These are phyloP conservation scores for Oryza nivara DNA, from an alignment of 176 grass and related monocot species.

Conservation along the genomic window DNA sequence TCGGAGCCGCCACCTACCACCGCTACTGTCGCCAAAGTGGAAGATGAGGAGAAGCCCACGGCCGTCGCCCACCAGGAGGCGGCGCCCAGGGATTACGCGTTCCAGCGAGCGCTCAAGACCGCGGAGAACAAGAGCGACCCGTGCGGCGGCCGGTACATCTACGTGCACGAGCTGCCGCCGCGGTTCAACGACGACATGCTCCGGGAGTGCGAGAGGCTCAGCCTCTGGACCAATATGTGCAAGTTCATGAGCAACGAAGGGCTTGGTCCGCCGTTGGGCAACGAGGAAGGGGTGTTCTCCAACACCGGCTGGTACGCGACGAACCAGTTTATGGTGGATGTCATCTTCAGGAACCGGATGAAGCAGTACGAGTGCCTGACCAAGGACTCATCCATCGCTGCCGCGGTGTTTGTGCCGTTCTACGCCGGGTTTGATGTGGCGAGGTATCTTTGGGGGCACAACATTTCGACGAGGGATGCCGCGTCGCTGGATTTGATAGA, in stretches of 20 bases:
- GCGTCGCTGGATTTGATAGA: conserved; percentile 88
- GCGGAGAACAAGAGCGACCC: conserved; percentile 83
- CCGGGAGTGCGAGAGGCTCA: conserved; percentile 73
- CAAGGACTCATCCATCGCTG: conserved; percentile 73
- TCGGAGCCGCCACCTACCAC: conserved; percentile 7
- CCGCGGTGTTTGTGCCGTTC: conserved; percentile 94
- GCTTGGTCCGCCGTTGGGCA: conserved; percentile 73
- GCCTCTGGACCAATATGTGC: conserved; percentile 97
- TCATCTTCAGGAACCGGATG: conserved; percentile 95
- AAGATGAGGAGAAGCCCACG: background rate
- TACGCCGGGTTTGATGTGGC: conserved; percentile 92
- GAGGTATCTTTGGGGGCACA: conserved; percentile 91
- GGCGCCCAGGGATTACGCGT: conserved; percentile 57
- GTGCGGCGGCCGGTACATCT: conserved; percentile 97
- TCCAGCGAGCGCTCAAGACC: conserved; percentile 66
- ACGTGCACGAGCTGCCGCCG: conserved; percentile 88
- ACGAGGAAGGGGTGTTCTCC: conserved; percentile 85
- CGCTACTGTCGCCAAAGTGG: background rate
- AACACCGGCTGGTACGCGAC: conserved; percentile 89
- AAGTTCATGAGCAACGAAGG: conserved; percentile 92
- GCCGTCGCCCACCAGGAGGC: conserved; percentile 14
- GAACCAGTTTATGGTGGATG: conserved; percentile 90
- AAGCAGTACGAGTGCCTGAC: conserved; percentile 98
- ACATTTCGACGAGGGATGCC: conserved; percentile 68
- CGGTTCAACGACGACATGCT: conserved; percentile 97